A percentile compares a stretch with the other conserved stretches of the same genome.
Conservation (phyloP, 1,139 yeast species). For the Yamadazyma triangularis region DNA sequence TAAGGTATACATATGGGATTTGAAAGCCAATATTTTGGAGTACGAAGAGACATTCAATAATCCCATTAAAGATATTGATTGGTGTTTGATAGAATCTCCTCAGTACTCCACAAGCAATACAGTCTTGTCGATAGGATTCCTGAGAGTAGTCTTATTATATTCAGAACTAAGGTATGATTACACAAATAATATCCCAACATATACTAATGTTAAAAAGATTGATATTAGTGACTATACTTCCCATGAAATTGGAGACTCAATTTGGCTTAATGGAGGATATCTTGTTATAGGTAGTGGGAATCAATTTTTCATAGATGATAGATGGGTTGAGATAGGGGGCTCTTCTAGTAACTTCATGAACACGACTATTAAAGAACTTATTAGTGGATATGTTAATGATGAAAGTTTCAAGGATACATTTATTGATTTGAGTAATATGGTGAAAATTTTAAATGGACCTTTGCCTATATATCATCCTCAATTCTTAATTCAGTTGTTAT, state of each 20-base stretch:
- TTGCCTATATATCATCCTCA: constrained; percentile 92
- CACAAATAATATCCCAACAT: constrained; percentile 74
- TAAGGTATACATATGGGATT: constrained; percentile 72
- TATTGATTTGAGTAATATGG: constrained; percentile 46
- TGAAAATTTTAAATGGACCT: constrained; percentile 80
- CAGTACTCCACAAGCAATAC: constrained; percentile 58
- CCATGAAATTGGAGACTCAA: constrained; percentile 82
- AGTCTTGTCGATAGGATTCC: constrained; percentile 75
- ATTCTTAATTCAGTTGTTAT: constrained; percentile 70
- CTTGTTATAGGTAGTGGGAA: constrained; percentile 86
- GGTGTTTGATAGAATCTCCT: constrained; percentile 64
- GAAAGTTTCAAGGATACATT: constrained; percentile 5
- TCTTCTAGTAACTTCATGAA: constrained; percentile 24
- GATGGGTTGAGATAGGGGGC: constrained; percentile 39
- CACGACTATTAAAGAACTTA: constrained; percentile 42
- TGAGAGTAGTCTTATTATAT: constrained; percentile 56
- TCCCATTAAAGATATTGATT: constrained; percentile 61
- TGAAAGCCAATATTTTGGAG: constrained; percentile 63
- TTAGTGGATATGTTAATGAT: constrained; percentile 29
- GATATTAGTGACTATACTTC: constrained; percentile 69
- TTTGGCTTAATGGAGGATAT: constrained; percentile 78
- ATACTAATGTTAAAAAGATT: constrained; percentile 68
- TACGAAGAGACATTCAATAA: constrained; percentile 44
- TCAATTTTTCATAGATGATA: constrained; percentile 79
- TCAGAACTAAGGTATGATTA: constrained; percentile 87